Base-by-base conservation (phyloP, 306 rosid species). In the Gastrolobium villosum region DNA sequence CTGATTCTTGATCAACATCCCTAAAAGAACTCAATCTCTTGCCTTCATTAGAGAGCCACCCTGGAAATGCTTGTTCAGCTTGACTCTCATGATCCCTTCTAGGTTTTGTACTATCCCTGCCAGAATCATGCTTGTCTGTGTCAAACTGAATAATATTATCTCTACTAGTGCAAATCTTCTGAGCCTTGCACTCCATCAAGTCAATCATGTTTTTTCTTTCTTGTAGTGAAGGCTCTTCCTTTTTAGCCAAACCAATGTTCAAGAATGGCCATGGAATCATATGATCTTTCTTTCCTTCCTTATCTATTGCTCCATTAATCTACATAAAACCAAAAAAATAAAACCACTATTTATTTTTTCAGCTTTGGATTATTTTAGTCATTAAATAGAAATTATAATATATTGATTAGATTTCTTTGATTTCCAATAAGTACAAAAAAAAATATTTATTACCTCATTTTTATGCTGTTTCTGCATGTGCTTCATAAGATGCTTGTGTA, bases 1-100 rank as follows among this genome's bases (percentile, higher is more conserved):
- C 89, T 0, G 92, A 70, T 30, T 78, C 35, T 67, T 84, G 87
- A 31, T 87, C 76, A 56, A 30, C 87, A 7, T 49, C 65, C 26
- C 44, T 71, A 0, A 36, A 67, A 31, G 76, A 40, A 72, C 34
- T 86, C 41, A 81, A 20, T 48, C 53, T 79, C 0, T 82, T 48
- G 35, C 73, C 75, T 60, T 75, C 77, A 56, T 81, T 73, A 26
- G 88, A 75, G 7, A 52, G 69, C 81, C 87, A 68, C 14, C 82
- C 65, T 32, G 77, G 52, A 41, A 79, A 9, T 53, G 49, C 78
- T n/a, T 67, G 76, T 0, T 84, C 67, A 31, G 39, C 1, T 26
- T n/a, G 40, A 31, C 56, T 41, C 3, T 69, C 72, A 0, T 34
- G 70, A 6, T 75, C 75, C 9, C 56, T 72, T 5, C 53, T 50